Conservation (phyloP, 73 alveolate species). For the Halteria grandinella region DNA sequence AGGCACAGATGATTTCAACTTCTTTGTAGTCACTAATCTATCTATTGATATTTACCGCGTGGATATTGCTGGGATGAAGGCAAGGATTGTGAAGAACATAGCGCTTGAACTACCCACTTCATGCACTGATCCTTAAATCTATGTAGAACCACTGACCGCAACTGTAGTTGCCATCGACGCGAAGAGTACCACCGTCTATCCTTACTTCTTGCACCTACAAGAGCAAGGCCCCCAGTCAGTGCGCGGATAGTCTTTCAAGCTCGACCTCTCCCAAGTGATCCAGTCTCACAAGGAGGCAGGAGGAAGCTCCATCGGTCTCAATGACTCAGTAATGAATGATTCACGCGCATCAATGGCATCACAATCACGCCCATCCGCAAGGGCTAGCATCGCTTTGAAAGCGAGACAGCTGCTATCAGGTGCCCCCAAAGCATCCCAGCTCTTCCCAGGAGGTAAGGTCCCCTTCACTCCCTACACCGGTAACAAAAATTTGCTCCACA, state of each 20-base stretch:
- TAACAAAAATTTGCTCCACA: slow-evolving; percentile 1
- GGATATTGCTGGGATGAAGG: background rate
- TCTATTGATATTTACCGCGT: slow-evolving; percentile 26
- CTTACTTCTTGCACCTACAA: slow-evolving; percentile 45
- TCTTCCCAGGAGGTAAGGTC: background rate
- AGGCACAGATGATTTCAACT: slow-evolving; percentile 48
- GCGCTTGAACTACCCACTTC: background rate
- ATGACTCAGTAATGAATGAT: background rate
- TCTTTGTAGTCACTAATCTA: slow-evolving; percentile 41
- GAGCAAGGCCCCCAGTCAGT: background rate
- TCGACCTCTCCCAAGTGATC: slow-evolving; percentile 22
- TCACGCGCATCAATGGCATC: background rate
- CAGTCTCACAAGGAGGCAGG: background rate
- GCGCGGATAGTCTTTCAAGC: slow-evolving; percentile 30
- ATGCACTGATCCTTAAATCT: slow-evolving; percentile 22
- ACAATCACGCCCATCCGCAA: background rate
- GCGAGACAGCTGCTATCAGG: slow-evolving; percentile 8
- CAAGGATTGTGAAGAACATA: slow-evolving; percentile 31
- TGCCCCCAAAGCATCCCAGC: background rate
- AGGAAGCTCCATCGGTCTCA: background rate
- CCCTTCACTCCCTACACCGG: background rate
- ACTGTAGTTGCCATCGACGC: slow-evolving; percentile 27
- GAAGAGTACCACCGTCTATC: slow-evolving; percentile 8
- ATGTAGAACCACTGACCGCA: slow-evolving; percentile 36
- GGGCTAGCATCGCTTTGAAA: slow-evolving; percentile 45